Evolutionary conservation across 2,329 filamentous ascomycete genomes (phyloP).

Genomic region (Exophiala oligosperma): DNA sequence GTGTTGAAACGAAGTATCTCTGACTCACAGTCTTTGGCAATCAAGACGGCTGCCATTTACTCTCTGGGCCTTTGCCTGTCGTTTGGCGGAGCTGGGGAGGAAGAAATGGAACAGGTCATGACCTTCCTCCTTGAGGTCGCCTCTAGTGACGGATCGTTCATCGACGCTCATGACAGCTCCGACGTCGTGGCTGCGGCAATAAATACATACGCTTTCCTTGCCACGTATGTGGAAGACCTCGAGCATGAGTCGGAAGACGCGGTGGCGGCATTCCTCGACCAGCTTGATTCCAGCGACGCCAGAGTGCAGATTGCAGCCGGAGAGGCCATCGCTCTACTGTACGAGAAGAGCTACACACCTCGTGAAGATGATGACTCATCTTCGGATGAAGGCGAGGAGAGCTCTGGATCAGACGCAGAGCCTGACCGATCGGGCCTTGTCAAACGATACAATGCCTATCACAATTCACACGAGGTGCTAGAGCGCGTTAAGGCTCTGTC

Average conservation of each 20-base stretch:
- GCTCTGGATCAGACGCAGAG: constrained; percentile 39
- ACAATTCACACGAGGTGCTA: constrained; percentile 61
- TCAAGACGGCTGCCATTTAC: constrained; percentile 72
- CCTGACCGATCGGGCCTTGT: constrained; percentile 41
- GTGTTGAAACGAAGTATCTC: constrained; percentile 64
- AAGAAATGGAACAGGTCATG: constrained; percentile 70
- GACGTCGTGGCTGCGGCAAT: constrained; percentile 72
- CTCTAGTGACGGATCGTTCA: constrained; percentile 72
- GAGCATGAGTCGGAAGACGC: constrained; percentile 69
- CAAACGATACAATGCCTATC: constrained; percentile 68
- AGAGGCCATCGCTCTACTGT: constrained; percentile 78
- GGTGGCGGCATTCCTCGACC: constrained; percentile 79
- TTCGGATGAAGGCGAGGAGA: constrained; percentile 45
- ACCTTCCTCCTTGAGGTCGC: constrained; percentile 75
- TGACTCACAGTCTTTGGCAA: constrained; percentile 63
- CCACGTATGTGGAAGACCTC: constrained; percentile 73
- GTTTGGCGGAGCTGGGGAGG: constrained; percentile 71
- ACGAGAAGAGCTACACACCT: constrained; percentile 68
- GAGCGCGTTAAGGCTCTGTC: constrained; percentile 61
- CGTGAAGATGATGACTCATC: constrained; percentile 56
- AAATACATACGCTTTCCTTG: constrained; percentile 76
- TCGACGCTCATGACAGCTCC: constrained; percentile 70
- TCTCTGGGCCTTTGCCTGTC: constrained; percentile 70
- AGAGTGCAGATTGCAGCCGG: constrained; percentile 76
- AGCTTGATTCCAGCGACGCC: constrained; percentile 73